phyloP scores from a whole-genome alignment of 495 filamentous ascomycete species.

The Staphylotrichum tortipilum region DNA sequence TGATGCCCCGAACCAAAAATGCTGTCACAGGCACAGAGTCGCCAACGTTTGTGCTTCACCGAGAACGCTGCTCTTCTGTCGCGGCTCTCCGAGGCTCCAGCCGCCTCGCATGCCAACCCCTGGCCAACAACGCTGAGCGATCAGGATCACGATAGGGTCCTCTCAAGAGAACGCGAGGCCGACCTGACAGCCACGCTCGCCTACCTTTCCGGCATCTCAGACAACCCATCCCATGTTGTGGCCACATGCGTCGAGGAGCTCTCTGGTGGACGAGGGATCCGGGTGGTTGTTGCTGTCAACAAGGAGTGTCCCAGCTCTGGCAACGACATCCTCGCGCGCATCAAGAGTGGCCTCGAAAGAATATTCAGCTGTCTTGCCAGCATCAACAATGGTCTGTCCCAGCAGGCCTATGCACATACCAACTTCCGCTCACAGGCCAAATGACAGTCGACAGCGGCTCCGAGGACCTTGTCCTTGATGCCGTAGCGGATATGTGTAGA shows the following conservation, averaged over 20 bases:
- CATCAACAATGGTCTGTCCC: constrained; percentile 8
- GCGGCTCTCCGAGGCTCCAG: constrained; percentile 6
- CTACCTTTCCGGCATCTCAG: constrained; percentile 30
- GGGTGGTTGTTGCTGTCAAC: constrained; percentile 34
- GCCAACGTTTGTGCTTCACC: neutral
- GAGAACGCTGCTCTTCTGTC: constrained; percentile 25
- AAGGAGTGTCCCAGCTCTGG: constrained; percentile 5
- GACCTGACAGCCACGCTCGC: constrained; percentile 27
- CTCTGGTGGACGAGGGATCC: constrained; percentile 8
- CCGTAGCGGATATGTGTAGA: constrained; percentile 30
- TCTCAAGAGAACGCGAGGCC: constrained; percentile 29
- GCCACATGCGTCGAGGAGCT: constrained; percentile 34
- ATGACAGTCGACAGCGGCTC: neutral
- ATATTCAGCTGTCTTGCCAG: constrained; percentile 22
- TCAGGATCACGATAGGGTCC: neutral
- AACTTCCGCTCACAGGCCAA: too few species aligned
- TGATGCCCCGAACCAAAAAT: neutral
- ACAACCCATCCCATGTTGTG: constrained; percentile 26
- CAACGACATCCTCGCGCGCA: constrained; percentile 13
- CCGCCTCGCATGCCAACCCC: constrained; percentile 8
- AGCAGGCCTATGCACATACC: neutral
- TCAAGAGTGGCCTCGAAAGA: constrained; percentile 23
- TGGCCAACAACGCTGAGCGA: neutral
- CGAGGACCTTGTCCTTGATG: constrained; percentile 24
- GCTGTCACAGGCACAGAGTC: neutral